These are phyloP conservation scores for Rhizoctonia solani DNA, from an alignment of 1,284 basidiomycete species.

Conservation along the genomic window DNA sequence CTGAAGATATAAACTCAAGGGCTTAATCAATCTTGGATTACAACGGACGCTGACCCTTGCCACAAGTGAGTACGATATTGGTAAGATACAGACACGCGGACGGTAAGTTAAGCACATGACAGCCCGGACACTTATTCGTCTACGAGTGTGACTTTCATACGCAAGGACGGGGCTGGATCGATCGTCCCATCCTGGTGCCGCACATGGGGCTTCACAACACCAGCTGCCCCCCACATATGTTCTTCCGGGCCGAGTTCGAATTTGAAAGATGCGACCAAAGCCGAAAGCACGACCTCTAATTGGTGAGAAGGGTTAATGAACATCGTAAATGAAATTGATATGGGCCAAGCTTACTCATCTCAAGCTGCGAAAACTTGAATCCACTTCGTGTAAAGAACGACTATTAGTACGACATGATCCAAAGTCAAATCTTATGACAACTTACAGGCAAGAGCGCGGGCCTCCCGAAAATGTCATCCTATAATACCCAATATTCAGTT, in stretches of 20 bases:
- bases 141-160: not conserved
- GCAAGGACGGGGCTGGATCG: not conserved
- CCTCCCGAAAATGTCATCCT: slow-evolving; percentile 20
- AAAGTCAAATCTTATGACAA: no score
- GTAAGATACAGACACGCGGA: not conserved
- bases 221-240: not conserved
- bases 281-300: no score
- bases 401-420: not conserved
- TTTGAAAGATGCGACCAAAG: no score
- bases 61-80: no score
- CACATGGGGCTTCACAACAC: not conserved
- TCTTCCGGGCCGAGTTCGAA: no score
- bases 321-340: no score
- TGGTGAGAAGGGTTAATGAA: no score
- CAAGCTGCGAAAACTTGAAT: slow-evolving; percentile 17
- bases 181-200: not conserved
- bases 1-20: no score
- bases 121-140: not conserved
- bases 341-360: no score
- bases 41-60: no score
- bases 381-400: not conserved
- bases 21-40: no score
- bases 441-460: slow-evolving; percentile 14
- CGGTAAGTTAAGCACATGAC: not conserved
- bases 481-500: not conserved